A percentile compares a stretch with the other conserved stretches of the same genome.
Conservation (phyloP, 352 stramenopile species). For the Pythium oligandrum region DNA sequence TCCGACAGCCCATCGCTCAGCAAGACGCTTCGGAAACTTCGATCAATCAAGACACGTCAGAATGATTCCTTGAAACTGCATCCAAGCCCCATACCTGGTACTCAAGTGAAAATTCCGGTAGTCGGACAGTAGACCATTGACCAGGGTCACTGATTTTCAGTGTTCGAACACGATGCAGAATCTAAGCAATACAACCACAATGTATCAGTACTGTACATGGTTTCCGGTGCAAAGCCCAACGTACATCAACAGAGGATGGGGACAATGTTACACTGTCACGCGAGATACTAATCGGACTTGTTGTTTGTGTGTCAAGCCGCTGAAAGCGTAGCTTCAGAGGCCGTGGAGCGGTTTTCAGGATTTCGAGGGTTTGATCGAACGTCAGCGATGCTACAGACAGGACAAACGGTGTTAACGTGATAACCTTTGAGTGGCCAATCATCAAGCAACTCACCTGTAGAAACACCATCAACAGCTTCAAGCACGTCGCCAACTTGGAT, state of each 20-base stretch:
- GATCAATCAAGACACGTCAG: neutral
- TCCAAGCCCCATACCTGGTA: conserved; percentile 45
- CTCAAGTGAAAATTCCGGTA: conserved; percentile 58
- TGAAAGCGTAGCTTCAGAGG: conserved; percentile 68
- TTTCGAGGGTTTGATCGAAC: conserved; percentile 45
- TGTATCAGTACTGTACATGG: neutral
- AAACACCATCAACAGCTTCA: conserved; percentile 67
- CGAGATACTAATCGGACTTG: conserved; percentile 5
- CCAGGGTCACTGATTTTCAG: conserved; percentile 69
- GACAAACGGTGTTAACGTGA: neutral
- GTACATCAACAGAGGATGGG: conserved; percentile 38
- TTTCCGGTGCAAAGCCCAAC: conserved; percentile 6
- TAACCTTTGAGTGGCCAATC: neutral
- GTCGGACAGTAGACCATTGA: conserved; percentile 49
- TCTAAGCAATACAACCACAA: conserved; percentile 22
- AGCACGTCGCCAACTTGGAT: conserved; percentile 63
- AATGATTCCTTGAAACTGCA: neutral
- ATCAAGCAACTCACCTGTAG: conserved; percentile 32
- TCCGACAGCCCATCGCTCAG: conserved; percentile 66
- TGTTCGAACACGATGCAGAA: conserved; percentile 54
- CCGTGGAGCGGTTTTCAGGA: conserved; percentile 48
- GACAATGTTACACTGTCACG: conserved; percentile 1
- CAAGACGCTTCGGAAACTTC: conserved; percentile 58
- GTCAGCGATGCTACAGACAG: conserved; percentile 41
- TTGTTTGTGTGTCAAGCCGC: conserved; percentile 16